Evolutionary conservation across 2,329 filamentous ascomycete species (phyloP), one percentile per base, ranked within the genome.

Genomic region (Celoporthe dispersa): DNA sequence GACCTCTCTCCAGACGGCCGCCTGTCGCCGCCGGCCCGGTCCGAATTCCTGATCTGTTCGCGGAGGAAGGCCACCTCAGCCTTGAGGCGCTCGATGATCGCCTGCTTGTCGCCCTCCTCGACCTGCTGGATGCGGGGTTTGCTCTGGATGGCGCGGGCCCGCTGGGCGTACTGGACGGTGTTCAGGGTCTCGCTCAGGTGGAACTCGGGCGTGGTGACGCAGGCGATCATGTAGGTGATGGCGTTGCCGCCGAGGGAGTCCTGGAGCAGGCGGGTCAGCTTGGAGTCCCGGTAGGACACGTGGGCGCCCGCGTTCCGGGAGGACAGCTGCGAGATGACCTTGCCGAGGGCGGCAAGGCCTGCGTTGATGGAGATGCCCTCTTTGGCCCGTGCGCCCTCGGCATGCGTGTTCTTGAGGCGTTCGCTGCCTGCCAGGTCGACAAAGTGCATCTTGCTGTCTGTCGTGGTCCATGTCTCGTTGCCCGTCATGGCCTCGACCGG

Each of bases 171-270:
- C 79, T 98, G 93, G 31, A 99, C 93, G 0, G 96, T 99, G 79
- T 99, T 99, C 70, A 99, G 84, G 0, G 97, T 98, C 82, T 99
- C 96, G 82, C 94, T 98, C 60, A 99, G 85, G 79, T 99, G 96
- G 78, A 99, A 99, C 79, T 98, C 94, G 19, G 95, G 94, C 0
- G 94, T 95, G 0, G 95, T 99, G 39, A 99, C 94, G 81, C 96
- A 99, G 11, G 96, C 96, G 82, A 99, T 96, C 96, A 99, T 98
- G 82, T 98, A 99, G 0, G 96, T 99, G 78, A 98, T 97, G 48
- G 96, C 96, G 78, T 97, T 98, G 5, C 96, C 96, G 69, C 96
- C 96, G 6, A 99, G 86, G 0, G 96, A 99, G 81, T 99, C 96
- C 84, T 99, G 96, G 25, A 99, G 88, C 33, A 99, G 86, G 71